These are phyloP conservation scores for Aristolochia fimbriata DNA, from an alignment of 164 flowering plant genomes.

Conservation along the genomic window DNA sequence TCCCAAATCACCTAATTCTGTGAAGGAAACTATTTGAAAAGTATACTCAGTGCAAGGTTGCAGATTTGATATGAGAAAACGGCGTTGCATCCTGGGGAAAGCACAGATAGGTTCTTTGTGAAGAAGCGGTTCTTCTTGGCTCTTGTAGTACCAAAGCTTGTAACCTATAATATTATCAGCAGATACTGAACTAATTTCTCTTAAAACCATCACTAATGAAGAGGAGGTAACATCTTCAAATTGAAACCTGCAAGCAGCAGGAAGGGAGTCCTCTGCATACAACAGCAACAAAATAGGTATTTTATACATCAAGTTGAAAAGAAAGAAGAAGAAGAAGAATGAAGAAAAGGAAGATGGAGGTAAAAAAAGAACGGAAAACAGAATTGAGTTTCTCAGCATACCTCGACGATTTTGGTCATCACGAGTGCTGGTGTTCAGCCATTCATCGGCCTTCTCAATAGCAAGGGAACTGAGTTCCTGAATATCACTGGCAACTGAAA, in stretches of 20 bases:
- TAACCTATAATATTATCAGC: conserved; percentile 54
- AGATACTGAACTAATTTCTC: conserved; percentile 41
- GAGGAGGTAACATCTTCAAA: conserved; percentile 80
- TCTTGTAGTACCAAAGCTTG: conserved; percentile 87
- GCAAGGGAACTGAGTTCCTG: conserved; percentile 84
- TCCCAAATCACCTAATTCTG: conserved; percentile 79
- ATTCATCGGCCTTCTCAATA: conserved; percentile 69
- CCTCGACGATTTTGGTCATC: conserved; percentile 32
- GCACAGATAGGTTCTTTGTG: conserved; percentile 49
- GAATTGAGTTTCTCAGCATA: conserved; percentile 7
- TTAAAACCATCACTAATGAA: conserved; percentile 57
- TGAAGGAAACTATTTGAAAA: conserved; percentile 66
- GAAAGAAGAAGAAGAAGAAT: not conserved
- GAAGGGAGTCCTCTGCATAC: conserved; percentile 75
- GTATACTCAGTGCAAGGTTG: conserved; percentile 92
- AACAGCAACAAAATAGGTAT: not conserved
- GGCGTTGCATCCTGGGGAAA: conserved; percentile 59
- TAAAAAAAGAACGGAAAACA: not conserved
- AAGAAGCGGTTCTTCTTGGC: conserved; percentile 45
- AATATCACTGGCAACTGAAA: conserved; percentile 65
- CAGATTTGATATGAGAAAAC: conserved; percentile 63
- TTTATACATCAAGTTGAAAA: not conserved
- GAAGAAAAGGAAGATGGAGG: no score
- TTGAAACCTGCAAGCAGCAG: conserved; percentile 87
- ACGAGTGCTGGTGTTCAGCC: conserved; percentile 34